Percentiles rank a stretch among this genome's conserved stretches.
Conservation (phyloP, 1,139 yeast species). For the Candida labiduridarum region DNA sequence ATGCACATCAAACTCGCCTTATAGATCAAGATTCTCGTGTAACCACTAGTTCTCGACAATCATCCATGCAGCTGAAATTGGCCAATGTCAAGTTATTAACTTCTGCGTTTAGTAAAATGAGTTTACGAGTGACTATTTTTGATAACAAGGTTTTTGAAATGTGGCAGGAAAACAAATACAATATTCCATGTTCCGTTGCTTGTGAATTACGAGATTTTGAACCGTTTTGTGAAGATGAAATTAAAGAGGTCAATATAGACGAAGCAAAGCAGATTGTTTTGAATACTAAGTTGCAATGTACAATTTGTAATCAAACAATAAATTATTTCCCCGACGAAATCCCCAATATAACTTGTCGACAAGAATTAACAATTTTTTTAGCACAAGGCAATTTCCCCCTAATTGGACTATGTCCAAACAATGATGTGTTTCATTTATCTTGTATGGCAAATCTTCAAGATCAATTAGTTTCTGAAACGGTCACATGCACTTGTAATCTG, state of each 20-base stretch:
- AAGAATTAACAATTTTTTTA: constrained; percentile 8
- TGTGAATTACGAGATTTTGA: constrained; percentile 16
- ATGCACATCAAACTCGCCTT: constrained; percentile 65
- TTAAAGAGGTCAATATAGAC: constrained; percentile 14
- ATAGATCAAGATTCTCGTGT: constrained; percentile 35
- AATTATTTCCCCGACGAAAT: constrained; percentile 33
- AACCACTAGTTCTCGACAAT: constrained; percentile 33
- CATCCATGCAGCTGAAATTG: constrained; percentile 47
- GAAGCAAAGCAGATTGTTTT: constrained; percentile 22
- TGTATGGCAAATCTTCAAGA: constrained; percentile 38
- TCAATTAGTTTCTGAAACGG: constrained; percentile 38
- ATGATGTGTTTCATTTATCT: constrained; percentile 42
- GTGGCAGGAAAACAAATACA: constrained; percentile 35
- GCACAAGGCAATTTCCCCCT: constrained; percentile 19
- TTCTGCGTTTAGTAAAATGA: constrained; percentile 43
- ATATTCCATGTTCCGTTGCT: constrained; percentile 17
- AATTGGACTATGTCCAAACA: constrained; percentile 42
- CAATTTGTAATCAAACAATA: constrained; percentile 26
- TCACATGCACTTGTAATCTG: constrained; percentile 42
- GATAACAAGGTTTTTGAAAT: constrained; percentile 23
- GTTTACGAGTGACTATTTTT: constrained; percentile 43
- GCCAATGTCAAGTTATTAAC: constrained; percentile 54
- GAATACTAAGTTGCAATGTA: constrained; percentile 26
- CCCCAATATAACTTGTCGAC: constrained; percentile 2
- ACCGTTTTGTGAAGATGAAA: constrained; percentile 12